Conservation (phyloP, 2,329 filamentous ascomycete genomes). For the Colletotrichum sp. region DNA sequence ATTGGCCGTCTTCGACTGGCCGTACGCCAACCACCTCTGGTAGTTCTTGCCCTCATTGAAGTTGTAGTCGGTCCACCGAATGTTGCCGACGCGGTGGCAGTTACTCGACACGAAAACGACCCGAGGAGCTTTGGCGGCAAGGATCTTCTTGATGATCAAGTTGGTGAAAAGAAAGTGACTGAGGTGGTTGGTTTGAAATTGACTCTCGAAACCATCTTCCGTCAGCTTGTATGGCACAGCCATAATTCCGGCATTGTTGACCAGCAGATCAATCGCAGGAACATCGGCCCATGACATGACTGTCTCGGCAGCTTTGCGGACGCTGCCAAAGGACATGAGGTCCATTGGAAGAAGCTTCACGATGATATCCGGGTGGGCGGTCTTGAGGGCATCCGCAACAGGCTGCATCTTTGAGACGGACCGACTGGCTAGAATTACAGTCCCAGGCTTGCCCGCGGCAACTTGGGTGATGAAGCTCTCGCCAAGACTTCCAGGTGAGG, state of each 20-base stretch:
- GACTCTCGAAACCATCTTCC: constrained; percentile 41
- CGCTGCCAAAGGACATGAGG: constrained; percentile 39
- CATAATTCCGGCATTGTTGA: constrained; percentile 26
- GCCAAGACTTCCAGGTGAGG: constrained; percentile 41
- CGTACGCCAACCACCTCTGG: constrained; percentile 31
- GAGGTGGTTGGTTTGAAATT: constrained; percentile 40
- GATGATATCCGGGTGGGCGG: constrained; percentile 38
- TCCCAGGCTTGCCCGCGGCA: constrained; percentile 34
- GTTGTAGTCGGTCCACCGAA: constrained; percentile 47
- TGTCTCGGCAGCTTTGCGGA: constrained; percentile 40
- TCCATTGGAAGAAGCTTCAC: constrained; percentile 39
- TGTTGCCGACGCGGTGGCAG: constrained; percentile 36
- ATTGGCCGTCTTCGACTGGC: constrained; percentile 41
- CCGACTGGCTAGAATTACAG: not conserved
- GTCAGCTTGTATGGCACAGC: constrained; percentile 26
- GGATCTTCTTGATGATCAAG: constrained; percentile 34
- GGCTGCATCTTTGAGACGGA: not conserved
- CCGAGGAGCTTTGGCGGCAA: constrained; percentile 29
- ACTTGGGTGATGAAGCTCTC: constrained; percentile 38
- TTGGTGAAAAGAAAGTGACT: constrained; percentile 44
- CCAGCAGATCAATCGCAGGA: constrained; percentile 36
- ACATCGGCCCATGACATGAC: constrained; percentile 36
- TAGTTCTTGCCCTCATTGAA: constrained; percentile 37
- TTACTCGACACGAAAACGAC: constrained; percentile 41
- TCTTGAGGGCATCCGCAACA: not conserved